Conservation (phyloP, 2,329 filamentous ascomycete species). For the Didymella exigua region DNA sequence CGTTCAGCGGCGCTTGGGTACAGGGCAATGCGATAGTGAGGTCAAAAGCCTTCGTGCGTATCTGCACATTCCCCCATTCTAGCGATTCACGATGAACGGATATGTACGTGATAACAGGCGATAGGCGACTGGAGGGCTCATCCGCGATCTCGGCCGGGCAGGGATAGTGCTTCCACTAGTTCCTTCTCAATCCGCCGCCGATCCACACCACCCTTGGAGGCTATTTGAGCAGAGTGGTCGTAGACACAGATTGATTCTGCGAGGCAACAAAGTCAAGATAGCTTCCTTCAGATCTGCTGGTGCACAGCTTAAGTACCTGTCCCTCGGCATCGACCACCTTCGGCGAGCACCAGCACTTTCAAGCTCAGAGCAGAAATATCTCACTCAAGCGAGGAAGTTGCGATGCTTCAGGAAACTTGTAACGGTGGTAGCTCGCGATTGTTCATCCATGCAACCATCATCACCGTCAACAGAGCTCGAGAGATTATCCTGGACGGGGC, state of each 20-base stretch:
- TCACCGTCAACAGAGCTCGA: constrained; percentile 56
- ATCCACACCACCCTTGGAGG: background rate
- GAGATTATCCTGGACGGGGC: constrained; percentile 57
- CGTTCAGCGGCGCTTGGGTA: background rate
- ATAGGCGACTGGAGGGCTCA: background rate
- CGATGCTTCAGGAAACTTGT: background rate
- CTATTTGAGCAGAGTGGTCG: background rate
- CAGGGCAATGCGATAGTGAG: background rate
- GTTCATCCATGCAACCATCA: constrained; percentile 58
- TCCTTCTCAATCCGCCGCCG: background rate
- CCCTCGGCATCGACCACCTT: background rate
- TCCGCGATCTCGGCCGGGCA: constrained; percentile 7
- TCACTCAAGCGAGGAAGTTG: background rate
- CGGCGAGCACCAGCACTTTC: background rate
- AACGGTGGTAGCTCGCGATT: constrained; percentile 30
- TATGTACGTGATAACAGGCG: background rate
- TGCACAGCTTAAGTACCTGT: background rate
- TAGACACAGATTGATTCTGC: background rate
- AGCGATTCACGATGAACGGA: background rate
- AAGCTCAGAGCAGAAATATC: background rate
- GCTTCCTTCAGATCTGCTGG: background rate
- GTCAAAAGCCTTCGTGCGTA: background rate
- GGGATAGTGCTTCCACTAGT: background rate
- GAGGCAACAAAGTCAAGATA: background rate
- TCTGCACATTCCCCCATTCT: background rate